phyloP scores from a whole-genome alignment of 202 grass and related monocot species.

The Digitaria exilis region DNA sequence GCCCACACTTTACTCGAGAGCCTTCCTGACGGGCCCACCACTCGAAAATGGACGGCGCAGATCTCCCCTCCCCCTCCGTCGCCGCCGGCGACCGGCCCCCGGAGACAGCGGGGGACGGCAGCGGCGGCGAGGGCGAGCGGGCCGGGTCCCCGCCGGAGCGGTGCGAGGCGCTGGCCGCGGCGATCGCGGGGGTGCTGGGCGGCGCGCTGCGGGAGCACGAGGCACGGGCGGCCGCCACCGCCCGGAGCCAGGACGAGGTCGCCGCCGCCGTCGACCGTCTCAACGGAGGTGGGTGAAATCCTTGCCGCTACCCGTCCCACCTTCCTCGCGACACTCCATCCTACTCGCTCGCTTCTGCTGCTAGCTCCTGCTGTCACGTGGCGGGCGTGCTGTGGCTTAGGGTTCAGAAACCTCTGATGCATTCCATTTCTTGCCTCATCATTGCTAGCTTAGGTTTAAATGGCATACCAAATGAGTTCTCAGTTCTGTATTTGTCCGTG shows the following conservation, averaged over 20 bases:
- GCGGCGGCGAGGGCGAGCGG: not conserved
- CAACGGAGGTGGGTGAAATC: slow-evolving; percentile 49
- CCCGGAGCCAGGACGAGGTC: slow-evolving; percentile 77
- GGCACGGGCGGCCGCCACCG: slow-evolving; percentile 41
- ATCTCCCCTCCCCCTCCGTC: slow-evolving; percentile 24
- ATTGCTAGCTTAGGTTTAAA: not conserved
- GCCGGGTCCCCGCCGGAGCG: not conserved
- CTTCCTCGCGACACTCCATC: too few relatives aligned
- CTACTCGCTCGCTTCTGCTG: not conserved
- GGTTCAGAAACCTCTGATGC: not conserved
- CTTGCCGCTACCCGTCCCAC: not conserved
- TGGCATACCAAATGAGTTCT: not conserved
- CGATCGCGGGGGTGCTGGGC: slow-evolving; percentile 66
- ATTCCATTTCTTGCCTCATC: not conserved
- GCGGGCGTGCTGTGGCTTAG: slow-evolving; percentile 2
- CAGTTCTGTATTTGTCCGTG: not conserved
- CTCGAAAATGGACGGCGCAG: slow-evolving; percentile 48
- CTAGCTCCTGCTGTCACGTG: not conserved
- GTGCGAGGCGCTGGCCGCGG: slow-evolving; percentile 63
- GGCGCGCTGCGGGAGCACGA: slow-evolving; percentile 74
- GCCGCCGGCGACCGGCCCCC: not conserved
- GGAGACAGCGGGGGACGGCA: not conserved
- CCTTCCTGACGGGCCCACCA: slow-evolving; percentile 15
- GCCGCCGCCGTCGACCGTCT: slow-evolving; percentile 62
- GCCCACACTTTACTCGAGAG: not conserved